Evolutionary conservation across 2,329 filamentous ascomycete genomes (phyloP).

Genomic region (Xylaria sp.): DNA sequence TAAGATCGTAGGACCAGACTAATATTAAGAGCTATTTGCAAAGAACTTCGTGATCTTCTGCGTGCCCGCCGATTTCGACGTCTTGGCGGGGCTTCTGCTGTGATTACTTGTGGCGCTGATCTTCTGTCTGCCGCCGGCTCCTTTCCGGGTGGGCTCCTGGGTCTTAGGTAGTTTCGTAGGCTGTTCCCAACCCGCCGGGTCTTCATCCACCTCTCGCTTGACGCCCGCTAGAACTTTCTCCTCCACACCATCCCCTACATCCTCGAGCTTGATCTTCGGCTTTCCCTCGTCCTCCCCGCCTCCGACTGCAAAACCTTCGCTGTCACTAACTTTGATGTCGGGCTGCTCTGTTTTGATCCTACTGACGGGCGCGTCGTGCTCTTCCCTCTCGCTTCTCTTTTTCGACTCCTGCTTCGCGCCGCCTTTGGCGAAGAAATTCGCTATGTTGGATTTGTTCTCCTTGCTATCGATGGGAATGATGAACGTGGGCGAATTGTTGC

Average conservation of each 20-base stretch:
- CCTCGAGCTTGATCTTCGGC: conserved; percentile 18
- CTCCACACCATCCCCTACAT: conserved; percentile 2
- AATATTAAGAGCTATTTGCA: conserved; percentile 47
- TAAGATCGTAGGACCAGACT: not conserved
- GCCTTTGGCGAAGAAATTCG: conserved; percentile 82
- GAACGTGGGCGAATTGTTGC: conserved; percentile 85
- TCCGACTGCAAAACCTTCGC: conserved; percentile 32
- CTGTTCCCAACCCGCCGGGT: conserved; percentile 28
- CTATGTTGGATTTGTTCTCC: conserved; percentile 91
- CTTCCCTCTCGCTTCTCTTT: not conserved
- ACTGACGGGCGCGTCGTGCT: not conserved
- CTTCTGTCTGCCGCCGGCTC: conserved; percentile 31
- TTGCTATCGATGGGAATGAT: conserved; percentile 81
- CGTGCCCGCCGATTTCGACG: conserved; percentile 38
- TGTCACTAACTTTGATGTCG: conserved; percentile 31
- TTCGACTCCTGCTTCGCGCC: not conserved
- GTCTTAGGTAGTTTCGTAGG: conserved; percentile 37
- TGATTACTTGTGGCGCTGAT: conserved; percentile 52
- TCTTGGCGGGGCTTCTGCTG: conserved; percentile 43
- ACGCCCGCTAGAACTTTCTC: conserved; percentile 17
- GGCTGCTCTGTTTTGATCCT: conserved; percentile 28
- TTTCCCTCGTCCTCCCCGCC: conserved; percentile 1
- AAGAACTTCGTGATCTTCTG: conserved; percentile 57
- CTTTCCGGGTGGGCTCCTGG: too few species aligned
- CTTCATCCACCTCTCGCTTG: conserved; percentile 39